Evolutionary conservation across 2,329 filamentous ascomycete species (phyloP), one percentile per base, ranked within the genome.

Genomic region (Gaeumannomyces tritici): DNA sequence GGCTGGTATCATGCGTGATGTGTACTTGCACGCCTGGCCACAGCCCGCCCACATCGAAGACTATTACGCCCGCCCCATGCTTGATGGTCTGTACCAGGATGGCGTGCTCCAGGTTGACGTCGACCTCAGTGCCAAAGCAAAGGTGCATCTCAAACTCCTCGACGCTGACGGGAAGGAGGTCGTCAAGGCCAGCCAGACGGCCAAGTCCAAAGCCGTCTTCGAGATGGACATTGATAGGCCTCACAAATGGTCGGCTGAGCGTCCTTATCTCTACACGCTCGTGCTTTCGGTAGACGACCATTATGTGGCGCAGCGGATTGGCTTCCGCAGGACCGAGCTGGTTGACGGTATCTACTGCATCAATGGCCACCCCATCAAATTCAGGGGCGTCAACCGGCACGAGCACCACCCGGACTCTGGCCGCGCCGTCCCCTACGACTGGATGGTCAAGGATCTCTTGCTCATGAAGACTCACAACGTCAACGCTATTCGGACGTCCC

Each of bases 381-480:
- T 90, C 65, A 80, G 83, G 31, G 88, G 87, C 21, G 83, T 85
- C 21, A 90, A 90, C 70, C 77, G 87, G 21, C 88, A 90, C 68
- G 88, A 91, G 63, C 87, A 91, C 67, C 87, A 90, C 67, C 85
- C 86, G 0, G 73, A 75, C 28, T 80, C 80, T 31, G 87, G 87
- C 3, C 83, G 87, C 0, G 80, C 86, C 0, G 85, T 89, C 0
- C 85, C 86, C 0, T 72, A 83, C 8, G 82, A 86, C 1, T 88
- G 82, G 63, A 81, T 89, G 69, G 80, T 80, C 65, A 72, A 77
- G 18, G 88, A 90, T 66, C 75, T 90, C 1, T 68, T 86, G 2
- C 74, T 85, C 4, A 90, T 90, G 87, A 90, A 90, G 72, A 76
- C 74, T 8, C 81, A 89, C 75, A 90, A 90, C 67, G 80, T 90